Evolutionary conservation across 2,329 filamentous ascomycete species (phyloP), one percentile per base, ranked within the genome.

Genomic region (Phyllosticta citribraziliensis): DNA sequence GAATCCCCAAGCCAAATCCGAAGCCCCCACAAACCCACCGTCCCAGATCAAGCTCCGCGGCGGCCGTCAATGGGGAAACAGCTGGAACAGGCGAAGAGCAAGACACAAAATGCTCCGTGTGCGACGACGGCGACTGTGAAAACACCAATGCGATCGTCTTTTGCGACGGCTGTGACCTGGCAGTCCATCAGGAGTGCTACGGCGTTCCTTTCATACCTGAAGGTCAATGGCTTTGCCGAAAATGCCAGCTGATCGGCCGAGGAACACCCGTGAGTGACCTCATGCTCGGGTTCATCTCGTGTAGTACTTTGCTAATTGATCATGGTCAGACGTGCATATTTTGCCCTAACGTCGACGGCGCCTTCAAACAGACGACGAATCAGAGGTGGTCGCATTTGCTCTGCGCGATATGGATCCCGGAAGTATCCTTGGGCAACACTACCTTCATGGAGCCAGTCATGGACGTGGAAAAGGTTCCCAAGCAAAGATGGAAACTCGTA

Each of bases 61-160:
- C 91, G 25, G 93, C 94, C 5, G 93, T 97, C 19, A 97, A 97
- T 73, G 93, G 94, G 60, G 94, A 97, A 76, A 87, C 89, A 53
- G 85, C 88, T 65, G 86, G 80, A 1, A 75, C 83, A 27, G 91
- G 91, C 20, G 94, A 97, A 75, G 93, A 97, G 74, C 92, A 94
- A 67, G 94, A 99, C 74, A 96, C 88, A 67, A 97, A 96, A 74
- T 99, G 94, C 72, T 92, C 91, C 22, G 95, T 99, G 62, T 99
- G 94, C 72, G 94, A 99, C 71, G 94, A 99, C 70, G 94, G 94
- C n/a, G 94, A 99, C 71, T 99, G 94, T 70, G 94, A 99, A 76
- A 99, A 99, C 73, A 95, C 94, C 22, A 99, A 99, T 70, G 94
- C 94, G 0, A 99, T 99, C 69, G 94, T 99, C 22, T 99, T 99